These are phyloP conservation scores for Penicillium robsamsonii DNA, from an alignment of 495 filamentous ascomycete genomes.

Conservation along the genomic window DNA sequence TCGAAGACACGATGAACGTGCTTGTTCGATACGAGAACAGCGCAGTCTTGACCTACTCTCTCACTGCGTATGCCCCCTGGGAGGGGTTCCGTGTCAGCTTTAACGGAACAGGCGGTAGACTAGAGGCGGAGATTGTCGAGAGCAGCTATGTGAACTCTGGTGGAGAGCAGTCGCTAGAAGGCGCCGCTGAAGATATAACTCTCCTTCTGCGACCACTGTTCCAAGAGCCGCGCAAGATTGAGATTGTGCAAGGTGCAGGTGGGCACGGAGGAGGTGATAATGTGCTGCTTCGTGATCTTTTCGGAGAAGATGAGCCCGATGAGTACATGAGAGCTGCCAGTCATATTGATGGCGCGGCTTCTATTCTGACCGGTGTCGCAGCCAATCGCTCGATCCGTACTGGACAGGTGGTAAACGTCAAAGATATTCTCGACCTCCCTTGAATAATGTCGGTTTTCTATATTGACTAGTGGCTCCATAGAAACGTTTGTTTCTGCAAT, in stretches of 20 bases:
- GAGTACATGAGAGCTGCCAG: constrained; percentile 27
- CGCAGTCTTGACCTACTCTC: constrained; percentile 33
- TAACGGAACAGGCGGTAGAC: constrained; percentile 31
- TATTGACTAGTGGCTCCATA: neutral
- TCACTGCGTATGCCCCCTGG: constrained; percentile 36
- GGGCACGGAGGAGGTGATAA: constrained; percentile 38
- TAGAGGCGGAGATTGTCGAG: constrained; percentile 37
- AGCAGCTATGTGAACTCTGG: constrained; percentile 37
- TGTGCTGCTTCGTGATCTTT: constrained; percentile 31
- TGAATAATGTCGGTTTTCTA: neutral
- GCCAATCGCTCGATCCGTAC: constrained; percentile 56
- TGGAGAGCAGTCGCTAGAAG: constrained; percentile 32
- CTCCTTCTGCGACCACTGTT: constrained; percentile 42
- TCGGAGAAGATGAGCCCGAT: constrained; percentile 25
- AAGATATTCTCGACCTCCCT: constrained; percentile 1
- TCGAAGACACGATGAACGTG: constrained; percentile 60
- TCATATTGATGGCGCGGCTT: constrained; percentile 54
- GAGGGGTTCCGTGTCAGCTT: constrained; percentile 36
- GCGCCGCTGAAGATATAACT: constrained; percentile 42
- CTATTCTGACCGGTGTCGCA: constrained; percentile 57
- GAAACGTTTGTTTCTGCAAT: neutral
- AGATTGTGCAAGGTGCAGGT: constrained; percentile 24
- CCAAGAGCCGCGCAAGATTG: constrained; percentile 28
- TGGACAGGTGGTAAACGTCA: constrained; percentile 32
- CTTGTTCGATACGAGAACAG: constrained; percentile 49